Conservation (phyloP, 495 filamentous ascomycete species). For the Trichoderma gamsii region DNA sequence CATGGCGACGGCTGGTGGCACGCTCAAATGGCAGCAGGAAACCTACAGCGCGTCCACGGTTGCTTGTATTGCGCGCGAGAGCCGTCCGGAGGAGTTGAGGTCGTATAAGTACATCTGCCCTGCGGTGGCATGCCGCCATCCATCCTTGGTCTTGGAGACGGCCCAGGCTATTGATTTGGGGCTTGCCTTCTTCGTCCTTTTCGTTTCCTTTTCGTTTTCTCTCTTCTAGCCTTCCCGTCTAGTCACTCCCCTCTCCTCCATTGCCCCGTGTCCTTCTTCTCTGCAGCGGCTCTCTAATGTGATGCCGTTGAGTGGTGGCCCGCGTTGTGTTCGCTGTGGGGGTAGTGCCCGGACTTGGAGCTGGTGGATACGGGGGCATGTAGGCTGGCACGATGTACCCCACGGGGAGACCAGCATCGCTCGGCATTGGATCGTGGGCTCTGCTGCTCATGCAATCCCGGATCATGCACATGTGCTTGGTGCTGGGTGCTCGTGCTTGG, state of each 20-base stretch:
- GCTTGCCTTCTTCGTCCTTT: no score
- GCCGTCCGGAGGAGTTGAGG: no score
- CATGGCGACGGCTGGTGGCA: background rate
- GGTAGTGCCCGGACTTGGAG: background rate
- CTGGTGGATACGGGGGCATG: background rate
- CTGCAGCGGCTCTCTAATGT: no score
- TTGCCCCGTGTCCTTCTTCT: no score
- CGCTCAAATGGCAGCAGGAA: background rate
- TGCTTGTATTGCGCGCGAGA: no score
- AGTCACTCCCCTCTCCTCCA: no score
- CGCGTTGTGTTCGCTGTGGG: background rate
- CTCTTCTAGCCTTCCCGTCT: no score
- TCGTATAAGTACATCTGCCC: no score
- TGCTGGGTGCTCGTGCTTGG: background rate
- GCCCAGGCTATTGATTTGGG: no score
- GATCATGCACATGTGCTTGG: constrained; percentile 3
- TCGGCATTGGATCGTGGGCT: background rate
- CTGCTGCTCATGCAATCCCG: background rate
- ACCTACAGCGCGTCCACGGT: background rate
- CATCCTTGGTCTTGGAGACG: no score
- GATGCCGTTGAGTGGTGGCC: background rate
- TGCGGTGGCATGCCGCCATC: no score
- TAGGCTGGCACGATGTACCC: background rate
- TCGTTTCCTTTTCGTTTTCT: no score
- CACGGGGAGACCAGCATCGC: constrained; percentile 3